These are phyloP conservation scores for Phyllostachys edulis DNA, from an alignment of 176 grass and related monocot genomes.

Conservation along the genomic window DNA sequence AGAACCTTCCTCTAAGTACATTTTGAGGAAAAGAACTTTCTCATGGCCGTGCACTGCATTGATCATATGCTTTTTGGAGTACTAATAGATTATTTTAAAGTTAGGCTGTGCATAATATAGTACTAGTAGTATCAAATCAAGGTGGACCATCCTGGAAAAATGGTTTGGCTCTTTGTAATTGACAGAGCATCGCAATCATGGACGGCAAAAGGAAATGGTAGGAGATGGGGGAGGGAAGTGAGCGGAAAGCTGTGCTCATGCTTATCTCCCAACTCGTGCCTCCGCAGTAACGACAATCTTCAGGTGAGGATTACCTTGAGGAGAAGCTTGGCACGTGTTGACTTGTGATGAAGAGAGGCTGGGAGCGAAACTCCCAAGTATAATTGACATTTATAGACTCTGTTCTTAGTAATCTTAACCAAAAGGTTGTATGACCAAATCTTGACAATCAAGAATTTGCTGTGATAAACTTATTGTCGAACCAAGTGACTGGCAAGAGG, in stretches of 20 bases:
- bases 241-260: background rate
- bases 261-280: background rate
- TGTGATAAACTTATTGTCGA: too few species aligned
- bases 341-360: background rate
- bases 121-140: background rate
- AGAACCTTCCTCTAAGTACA: conserved; percentile 25
- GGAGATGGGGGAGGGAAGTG: background rate
- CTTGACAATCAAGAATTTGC: too few species aligned
- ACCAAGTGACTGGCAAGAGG: too few species aligned
- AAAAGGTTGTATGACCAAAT: too few species aligned
- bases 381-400: too few species aligned
- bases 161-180: background rate
- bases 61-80: background rate
- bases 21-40: conserved; percentile 24
- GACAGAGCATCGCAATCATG: background rate
- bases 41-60: background rate
- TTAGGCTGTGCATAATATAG: background rate
- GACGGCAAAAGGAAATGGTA: conserved; percentile 11
- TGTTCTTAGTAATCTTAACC: too few species aligned
- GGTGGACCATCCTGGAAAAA: background rate
- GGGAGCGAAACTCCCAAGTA: background rate
- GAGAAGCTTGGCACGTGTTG: background rate
- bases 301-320: background rate
- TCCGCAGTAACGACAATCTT: background rate
- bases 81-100: background rate